Base-by-base conservation (phyloP, 768 basidiomycete genomes). In the Boletus sp. region DNA sequence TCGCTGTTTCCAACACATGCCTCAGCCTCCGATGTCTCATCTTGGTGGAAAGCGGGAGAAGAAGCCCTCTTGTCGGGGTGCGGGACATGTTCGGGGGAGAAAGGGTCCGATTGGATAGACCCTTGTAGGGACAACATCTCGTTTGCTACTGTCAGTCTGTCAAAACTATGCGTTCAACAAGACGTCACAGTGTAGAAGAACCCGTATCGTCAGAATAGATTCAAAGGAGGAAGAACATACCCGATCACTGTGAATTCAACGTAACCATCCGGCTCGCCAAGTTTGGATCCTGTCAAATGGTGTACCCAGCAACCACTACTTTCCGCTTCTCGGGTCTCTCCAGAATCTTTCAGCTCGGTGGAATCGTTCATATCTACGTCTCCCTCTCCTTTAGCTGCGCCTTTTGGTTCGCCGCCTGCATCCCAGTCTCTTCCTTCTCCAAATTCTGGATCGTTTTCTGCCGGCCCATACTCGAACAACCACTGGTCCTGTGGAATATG, bases 81-180 rank as follows among this genome's bases (percentile, higher is more conserved):
- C 17, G 76, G 72, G 25, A 75, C 64, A 65, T 88, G 87, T 42
- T 74, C 74, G 1, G 80, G 77, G 6, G 86, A 85, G 70, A 91
- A 89, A 2, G 88, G 89, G 62, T 91, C 83, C 5, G 73, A 68
- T 61, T 90, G 89, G 54, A 94, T 75, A 4, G 92, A 93, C 9
- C 93, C 93, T 30, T 90, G 78, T 13, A 97, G 73, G 3, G 93
- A 95, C 19, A 97, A 74, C 92, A 96, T 95, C 66, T 95, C 88
- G 64, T 97, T 95, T 32, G 93, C 92, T 33, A 94, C 83, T 14
- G 87, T 93, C 54, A 94, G 69, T 25, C 94, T 97, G 64, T 54
- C 37, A 21, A 42, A 42, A 55, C 45, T 29, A 47, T 7, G 11
- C 21, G 29, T 40, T 67, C 33, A 60, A 44, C 23, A 50, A 51